A percentile compares a stretch with the other conserved stretches of the same genome.
phyloP scores from a whole-genome alignment of 2,329 filamentous ascomycete species.

The Aspergillus calidoustus region DNA sequence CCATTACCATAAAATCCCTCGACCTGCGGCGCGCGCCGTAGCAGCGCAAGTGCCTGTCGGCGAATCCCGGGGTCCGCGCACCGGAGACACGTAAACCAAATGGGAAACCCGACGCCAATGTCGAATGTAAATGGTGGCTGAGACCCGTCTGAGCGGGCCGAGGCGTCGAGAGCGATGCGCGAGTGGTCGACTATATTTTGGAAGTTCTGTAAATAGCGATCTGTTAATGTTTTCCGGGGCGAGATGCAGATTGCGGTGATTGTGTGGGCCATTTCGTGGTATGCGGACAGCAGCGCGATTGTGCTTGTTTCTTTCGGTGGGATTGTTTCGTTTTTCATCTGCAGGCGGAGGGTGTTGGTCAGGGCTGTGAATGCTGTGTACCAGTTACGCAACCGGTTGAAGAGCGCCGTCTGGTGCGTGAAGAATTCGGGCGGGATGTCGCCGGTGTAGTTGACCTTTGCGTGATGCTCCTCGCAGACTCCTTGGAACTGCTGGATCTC shows the following conservation, averaged over 20 bases:
- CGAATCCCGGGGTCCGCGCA: slow-evolving; percentile 39
- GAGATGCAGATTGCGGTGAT: slow-evolving; percentile 30
- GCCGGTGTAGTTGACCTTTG: slow-evolving; percentile 3
- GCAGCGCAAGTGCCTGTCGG: slow-evolving; percentile 33
- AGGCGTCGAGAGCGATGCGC: slow-evolving; percentile 26
- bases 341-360: slow-evolving; percentile 10
- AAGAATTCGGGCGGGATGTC: slow-evolving; percentile 24
- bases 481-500: slow-evolving; percentile 32
- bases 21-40: slow-evolving; percentile 29
- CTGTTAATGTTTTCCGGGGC: slow-evolving; percentile 25
- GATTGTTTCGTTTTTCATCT: not conserved
- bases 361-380: slow-evolving; percentile 27
- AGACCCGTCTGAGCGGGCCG: slow-evolving; percentile 27
- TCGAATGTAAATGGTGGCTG: slow-evolving; percentile 40
- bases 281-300: slow-evolving; percentile 28
- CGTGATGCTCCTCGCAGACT: slow-evolving; percentile 24
- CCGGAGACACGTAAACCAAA: slow-evolving; percentile 38
- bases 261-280: slow-evolving; percentile 31
- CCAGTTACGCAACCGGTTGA: slow-evolving; percentile 29
- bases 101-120: slow-evolving; percentile 32
- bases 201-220: slow-evolving; percentile 31
- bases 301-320: slow-evolving; percentile 26
- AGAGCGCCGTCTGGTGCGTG: slow-evolving; percentile 21
- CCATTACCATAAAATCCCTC: slow-evolving; percentile 34
- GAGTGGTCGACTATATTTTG: slow-evolving; percentile 33